These are phyloP conservation scores for Emergomyces orientalis DNA, from an alignment of 2,329 filamentous ascomycete species.

Conservation along the genomic window DNA sequence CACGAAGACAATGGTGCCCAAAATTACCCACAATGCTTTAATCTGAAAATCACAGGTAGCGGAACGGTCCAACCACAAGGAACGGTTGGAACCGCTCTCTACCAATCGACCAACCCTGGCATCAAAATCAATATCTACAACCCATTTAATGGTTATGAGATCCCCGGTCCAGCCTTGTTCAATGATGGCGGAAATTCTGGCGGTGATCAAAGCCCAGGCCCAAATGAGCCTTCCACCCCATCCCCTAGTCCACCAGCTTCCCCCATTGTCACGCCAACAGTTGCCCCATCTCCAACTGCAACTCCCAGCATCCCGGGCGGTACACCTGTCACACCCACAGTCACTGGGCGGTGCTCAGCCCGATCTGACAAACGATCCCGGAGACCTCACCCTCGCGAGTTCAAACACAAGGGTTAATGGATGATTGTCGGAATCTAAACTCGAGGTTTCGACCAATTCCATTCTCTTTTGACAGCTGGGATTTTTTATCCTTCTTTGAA, in stretches of 20 bases:
- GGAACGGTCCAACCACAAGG: conserved; percentile 41
- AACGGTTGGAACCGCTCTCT: conserved; percentile 45
- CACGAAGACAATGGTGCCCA: conserved; percentile 39
- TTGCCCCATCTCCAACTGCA: neutral
- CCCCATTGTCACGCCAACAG: neutral
- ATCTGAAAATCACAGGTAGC: conserved; percentile 51
- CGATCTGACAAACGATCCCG: neutral
- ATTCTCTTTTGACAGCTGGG: neutral
- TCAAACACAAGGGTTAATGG: neutral
- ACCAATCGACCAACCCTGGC: conserved; percentile 49
- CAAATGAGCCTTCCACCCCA: neutral
- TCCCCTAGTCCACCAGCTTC: neutral
- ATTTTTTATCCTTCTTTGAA: neutral
- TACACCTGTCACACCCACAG: neutral
- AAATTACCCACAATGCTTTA: conserved; percentile 51
- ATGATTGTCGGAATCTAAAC: neutral
- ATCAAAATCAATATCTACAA: conserved; percentile 53
- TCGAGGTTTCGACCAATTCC: neutral
- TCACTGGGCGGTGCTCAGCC: neutral
- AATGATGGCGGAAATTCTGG: conserved; percentile 9
- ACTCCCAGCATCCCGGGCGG: neutral
- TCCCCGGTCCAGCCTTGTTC: conserved; percentile 42
- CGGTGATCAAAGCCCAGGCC: neutral
- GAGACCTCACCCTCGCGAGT: neutral
- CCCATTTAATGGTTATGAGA: conserved; percentile 38